These are phyloP conservation scores for Magnaporthiopsis incrustans DNA, from an alignment of 2,329 filamentous ascomycete genomes.

Conservation along the genomic window DNA sequence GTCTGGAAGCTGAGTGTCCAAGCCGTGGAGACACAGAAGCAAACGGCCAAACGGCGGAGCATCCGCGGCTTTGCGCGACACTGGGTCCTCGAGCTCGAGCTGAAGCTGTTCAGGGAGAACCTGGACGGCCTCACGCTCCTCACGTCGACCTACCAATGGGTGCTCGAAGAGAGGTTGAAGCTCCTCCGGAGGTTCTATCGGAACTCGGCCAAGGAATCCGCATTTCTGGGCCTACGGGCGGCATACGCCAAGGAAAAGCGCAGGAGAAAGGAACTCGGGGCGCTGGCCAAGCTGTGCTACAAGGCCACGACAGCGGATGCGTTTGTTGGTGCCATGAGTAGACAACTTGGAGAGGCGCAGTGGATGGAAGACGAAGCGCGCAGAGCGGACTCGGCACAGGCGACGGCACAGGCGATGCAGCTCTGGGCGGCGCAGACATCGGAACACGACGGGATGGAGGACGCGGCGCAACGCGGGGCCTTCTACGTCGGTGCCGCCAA, in stretches of 20 bases:
- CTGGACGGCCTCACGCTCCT: background rate
- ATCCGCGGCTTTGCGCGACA: slow-evolving; percentile 15
- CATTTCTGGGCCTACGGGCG: background rate
- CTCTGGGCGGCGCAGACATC: slow-evolving; percentile 6
- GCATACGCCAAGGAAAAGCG: background rate
- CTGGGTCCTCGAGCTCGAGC: slow-evolving; percentile 20
- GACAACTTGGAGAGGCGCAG: background rate
- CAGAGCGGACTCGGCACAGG: slow-evolving; percentile 2
- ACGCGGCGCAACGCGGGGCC: slow-evolving; percentile 13
- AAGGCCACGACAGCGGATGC: background rate
- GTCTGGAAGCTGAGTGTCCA: slow-evolving; percentile 9
- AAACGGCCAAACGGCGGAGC: slow-evolving; percentile 9
- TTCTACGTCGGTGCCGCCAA: slow-evolving; percentile 15
- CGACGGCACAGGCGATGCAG: slow-evolving; percentile 3
- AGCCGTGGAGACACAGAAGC: slow-evolving; percentile 7
- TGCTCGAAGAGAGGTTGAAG: slow-evolving; percentile 18
- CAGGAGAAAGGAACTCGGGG: background rate
- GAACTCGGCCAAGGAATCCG: slow-evolving; percentile 7
- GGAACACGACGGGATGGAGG: slow-evolving; percentile 7
- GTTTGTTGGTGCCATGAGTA: slow-evolving; percentile 1
- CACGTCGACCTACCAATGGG: slow-evolving; percentile 18
- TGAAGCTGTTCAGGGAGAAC: slow-evolving; percentile 13
- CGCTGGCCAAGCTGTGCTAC: background rate
- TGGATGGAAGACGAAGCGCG: background rate
- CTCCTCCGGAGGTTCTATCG: slow-evolving; percentile 16